phyloP scores from a whole-genome alignment of 495 filamentous ascomycete species.

The Pseudomonodictys pantanalensis region DNA sequence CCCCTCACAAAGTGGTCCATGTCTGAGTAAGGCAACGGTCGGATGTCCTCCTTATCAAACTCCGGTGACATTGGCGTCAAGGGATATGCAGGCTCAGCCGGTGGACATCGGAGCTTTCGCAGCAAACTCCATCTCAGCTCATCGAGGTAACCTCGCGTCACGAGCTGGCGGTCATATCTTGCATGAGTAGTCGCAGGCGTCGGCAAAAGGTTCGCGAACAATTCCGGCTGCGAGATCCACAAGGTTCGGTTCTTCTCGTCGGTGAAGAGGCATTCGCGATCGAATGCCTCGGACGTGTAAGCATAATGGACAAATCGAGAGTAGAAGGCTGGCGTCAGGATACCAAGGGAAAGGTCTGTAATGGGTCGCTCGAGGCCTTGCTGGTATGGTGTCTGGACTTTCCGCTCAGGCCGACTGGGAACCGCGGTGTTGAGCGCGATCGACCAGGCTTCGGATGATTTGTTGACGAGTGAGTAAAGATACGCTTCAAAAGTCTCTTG shows the following conservation, averaged over 20 bases:
- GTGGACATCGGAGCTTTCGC: constrained; percentile 35
- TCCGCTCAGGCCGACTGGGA: constrained; percentile 23
- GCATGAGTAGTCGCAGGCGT: not conserved
- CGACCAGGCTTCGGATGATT: constrained; percentile 40
- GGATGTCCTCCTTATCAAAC: constrained; percentile 22
- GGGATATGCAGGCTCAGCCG: constrained; percentile 31
- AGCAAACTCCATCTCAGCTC: constrained; percentile 33
- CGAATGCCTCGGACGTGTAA: constrained; percentile 51
- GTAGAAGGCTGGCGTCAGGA: constrained; percentile 61
- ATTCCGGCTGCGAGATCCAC: constrained; percentile 47
- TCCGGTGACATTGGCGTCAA: not conserved
- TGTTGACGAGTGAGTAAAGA: constrained; percentile 47
- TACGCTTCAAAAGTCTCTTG: constrained; percentile 54
- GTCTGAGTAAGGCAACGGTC: constrained; percentile 25
- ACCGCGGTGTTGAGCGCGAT: constrained; percentile 53
- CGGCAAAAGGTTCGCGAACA: constrained; percentile 40
- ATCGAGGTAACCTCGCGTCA: constrained; percentile 17
- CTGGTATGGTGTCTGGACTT: not conserved
- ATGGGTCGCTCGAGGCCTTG: not conserved
- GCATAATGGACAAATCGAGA: constrained; percentile 54
- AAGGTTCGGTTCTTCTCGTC: constrained; percentile 51
- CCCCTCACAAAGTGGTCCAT: constrained; percentile 31
- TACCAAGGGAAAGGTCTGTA: constrained; percentile 48
- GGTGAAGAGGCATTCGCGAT: constrained; percentile 44
- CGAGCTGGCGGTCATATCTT: not conserved